Evolutionary conservation across 129 eudicot genomes (phyloP).

Genomic region (Scalesia atractyloides): DNA sequence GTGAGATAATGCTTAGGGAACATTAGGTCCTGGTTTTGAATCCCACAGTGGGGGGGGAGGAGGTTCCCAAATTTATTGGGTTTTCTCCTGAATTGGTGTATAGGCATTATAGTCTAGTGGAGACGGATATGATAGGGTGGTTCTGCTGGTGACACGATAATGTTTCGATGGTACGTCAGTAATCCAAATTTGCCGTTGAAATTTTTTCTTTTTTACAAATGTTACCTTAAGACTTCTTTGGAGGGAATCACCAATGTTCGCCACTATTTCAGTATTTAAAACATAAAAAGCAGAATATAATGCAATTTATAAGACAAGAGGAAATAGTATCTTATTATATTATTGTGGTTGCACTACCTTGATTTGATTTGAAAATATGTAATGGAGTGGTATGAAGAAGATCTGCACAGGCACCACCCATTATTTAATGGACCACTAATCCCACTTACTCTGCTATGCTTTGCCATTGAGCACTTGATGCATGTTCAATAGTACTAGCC

Average conservation of each 20-base stretch:
- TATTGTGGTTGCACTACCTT: not conserved
- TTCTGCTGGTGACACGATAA: too few species aligned
- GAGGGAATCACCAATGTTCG: not conserved
- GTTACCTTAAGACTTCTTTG: not conserved
- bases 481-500: constrained; percentile 20
- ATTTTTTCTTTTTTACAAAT: too few species aligned
- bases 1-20: too few species aligned
- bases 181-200: too few species aligned
- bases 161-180: too few species aligned
- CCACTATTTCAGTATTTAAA: not conserved
- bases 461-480: constrained; percentile 18
- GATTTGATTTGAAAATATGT: not conserved
- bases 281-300: not conserved
- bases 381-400: constrained; percentile 12
- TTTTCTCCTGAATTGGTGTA: too few species aligned
- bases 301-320: not conserved
- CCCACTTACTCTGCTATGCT: constrained; percentile 7
- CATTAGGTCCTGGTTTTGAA: too few species aligned
- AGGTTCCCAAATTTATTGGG: too few species aligned
- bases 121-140: too few species aligned
- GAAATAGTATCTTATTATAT: not conserved
- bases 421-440: constrained; percentile 23
- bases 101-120: too few species aligned
- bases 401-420: constrained; percentile 30
- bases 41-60: too few species aligned